These are phyloP conservation scores for Phialemonium atrogriseum DNA, from an alignment of 2,329 filamentous ascomycete genomes.

Conservation along the genomic window DNA sequence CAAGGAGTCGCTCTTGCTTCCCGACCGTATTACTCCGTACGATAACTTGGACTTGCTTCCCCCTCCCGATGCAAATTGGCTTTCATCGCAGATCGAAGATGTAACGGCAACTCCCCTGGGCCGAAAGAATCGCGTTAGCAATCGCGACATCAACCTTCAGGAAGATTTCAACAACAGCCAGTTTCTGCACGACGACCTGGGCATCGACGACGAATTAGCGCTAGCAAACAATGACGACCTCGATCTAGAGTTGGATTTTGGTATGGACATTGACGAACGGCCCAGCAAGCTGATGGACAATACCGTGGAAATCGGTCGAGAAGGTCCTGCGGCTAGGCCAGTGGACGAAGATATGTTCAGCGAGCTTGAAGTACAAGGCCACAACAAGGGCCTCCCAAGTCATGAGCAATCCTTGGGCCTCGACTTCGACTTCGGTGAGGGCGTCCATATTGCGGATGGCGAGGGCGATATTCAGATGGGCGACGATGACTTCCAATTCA, in stretches of 20 bases:
- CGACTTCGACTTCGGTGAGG: slow-evolving; percentile 43
- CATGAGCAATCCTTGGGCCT: slow-evolving; percentile 41
- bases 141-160: slow-evolving; percentile 59
- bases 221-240: slow-evolving; percentile 56
- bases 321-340: slow-evolving; percentile 61
- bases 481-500: slow-evolving; percentile 56
- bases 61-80: slow-evolving; percentile 78
- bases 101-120: slow-evolving; percentile 44
- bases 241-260: slow-evolving; percentile 66
- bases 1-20: slow-evolving; percentile 78
- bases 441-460: slow-evolving; percentile 52
- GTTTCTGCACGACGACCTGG: slow-evolving; percentile 61
- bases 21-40: slow-evolving; percentile 86
- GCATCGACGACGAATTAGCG: slow-evolving; percentile 48
- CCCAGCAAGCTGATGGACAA: slow-evolving; percentile 35
- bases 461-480: slow-evolving; percentile 57
- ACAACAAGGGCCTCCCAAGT: slow-evolving; percentile 47
- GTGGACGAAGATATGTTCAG: slow-evolving; percentile 63
- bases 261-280: slow-evolving; percentile 63
- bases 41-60: slow-evolving; percentile 72
- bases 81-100: slow-evolving; percentile 68
- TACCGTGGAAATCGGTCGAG: slow-evolving; percentile 85
- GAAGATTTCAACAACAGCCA: slow-evolving; percentile 70
- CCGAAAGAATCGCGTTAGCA: slow-evolving; percentile 49
- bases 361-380: slow-evolving; percentile 51